A percentile compares a stretch with the other conserved stretches of the same genome.
Evolutionary conservation across 2,329 filamentous ascomycete genomes (phyloP).

Genomic region (Leptodontidium sp.): DNA sequence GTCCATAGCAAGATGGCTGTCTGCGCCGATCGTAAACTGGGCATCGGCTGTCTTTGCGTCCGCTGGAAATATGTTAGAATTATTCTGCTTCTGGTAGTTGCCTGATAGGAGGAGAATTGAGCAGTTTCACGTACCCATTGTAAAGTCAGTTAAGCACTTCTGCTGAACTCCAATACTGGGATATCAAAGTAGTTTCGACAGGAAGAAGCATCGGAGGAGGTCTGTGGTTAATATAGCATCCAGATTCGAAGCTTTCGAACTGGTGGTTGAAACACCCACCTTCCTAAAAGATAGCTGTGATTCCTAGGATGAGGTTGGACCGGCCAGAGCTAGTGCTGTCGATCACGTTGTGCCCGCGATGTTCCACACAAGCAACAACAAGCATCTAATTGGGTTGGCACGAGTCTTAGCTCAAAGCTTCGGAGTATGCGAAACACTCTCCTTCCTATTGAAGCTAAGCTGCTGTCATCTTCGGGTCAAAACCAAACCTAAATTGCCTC

Average conservation of each 20-base stretch:
- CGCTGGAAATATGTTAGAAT: slow-evolving; percentile 27
- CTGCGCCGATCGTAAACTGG: slow-evolving; percentile 25
- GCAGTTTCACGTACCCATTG: slow-evolving; percentile 15
- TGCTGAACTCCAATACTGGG: slow-evolving; percentile 3
- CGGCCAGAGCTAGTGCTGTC: not conserved
- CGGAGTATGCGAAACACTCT: slow-evolving; percentile 8
- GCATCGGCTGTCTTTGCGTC: slow-evolving; percentile 30
- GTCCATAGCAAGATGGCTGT: slow-evolving; percentile 20
- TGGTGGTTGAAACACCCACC: slow-evolving; percentile 11
- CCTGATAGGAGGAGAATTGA: not conserved
- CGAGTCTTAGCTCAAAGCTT: slow-evolving; percentile 15
- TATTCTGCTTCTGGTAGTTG: not conserved
- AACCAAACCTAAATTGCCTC: not conserved
- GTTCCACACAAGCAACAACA: slow-evolving; percentile 9
- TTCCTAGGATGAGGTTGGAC: not conserved
- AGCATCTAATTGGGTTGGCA: slow-evolving; percentile 8
- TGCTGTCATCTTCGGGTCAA: slow-evolving; percentile 12
- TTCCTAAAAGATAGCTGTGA: slow-evolving; percentile 14
- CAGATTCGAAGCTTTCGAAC: not conserved
- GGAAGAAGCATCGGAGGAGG: not conserved
- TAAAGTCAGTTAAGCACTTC: slow-evolving; percentile 3
- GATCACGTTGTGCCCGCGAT: slow-evolving; percentile 4
- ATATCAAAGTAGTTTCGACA: slow-evolving; percentile 1
- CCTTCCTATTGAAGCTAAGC: slow-evolving; percentile 18
- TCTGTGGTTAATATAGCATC: slow-evolving; percentile 6